phyloP scores from a whole-genome alignment of 164 flowering plant species.

The Magnolia changhungtana region DNA sequence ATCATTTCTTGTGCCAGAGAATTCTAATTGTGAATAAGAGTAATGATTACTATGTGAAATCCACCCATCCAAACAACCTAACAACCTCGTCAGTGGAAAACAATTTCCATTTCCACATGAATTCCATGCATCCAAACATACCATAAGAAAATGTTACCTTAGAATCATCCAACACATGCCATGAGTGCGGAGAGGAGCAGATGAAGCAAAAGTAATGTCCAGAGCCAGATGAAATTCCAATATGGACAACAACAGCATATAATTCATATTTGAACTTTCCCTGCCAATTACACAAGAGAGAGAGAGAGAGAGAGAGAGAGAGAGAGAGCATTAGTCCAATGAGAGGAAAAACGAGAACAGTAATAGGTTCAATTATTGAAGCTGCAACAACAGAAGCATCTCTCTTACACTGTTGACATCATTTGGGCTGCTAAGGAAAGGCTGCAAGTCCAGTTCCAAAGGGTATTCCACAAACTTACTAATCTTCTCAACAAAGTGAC shows the following conservation, averaged over 20 bases:
- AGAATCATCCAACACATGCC: slow-evolving; percentile 78
- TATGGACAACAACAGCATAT: slow-evolving; percentile 82
- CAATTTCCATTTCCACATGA: no score
- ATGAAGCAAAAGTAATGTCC: slow-evolving; percentile 84
- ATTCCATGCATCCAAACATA: no score
- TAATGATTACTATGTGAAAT: no score
- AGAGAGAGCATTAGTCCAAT: background rate
- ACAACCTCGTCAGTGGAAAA: no score
- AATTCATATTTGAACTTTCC: slow-evolving; percentile 57
- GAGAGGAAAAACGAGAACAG: background rate
- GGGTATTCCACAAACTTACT: slow-evolving; percentile 65
- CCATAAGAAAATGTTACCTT: slow-evolving; percentile 37
- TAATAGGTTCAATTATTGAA: background rate
- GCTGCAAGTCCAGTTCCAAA: slow-evolving; percentile 64
- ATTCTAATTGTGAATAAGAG: no score
- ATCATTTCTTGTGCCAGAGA: no score
- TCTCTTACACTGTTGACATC: slow-evolving; percentile 44
- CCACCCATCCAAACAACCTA: no score
- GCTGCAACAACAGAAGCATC: background rate
- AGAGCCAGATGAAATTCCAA: slow-evolving; percentile 45
- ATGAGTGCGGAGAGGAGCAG: slow-evolving; percentile 58
- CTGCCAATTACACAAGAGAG: slow-evolving; percentile 23
- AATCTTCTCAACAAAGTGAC: slow-evolving; percentile 64
- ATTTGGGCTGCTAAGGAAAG: slow-evolving; percentile 35
- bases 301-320: background rate